A percentile compares a stretch with the other conserved stretches of the same genome.
phyloP scores from a whole-genome alignment of 495 filamentous ascomycete species.

The Platismatia glauca region DNA sequence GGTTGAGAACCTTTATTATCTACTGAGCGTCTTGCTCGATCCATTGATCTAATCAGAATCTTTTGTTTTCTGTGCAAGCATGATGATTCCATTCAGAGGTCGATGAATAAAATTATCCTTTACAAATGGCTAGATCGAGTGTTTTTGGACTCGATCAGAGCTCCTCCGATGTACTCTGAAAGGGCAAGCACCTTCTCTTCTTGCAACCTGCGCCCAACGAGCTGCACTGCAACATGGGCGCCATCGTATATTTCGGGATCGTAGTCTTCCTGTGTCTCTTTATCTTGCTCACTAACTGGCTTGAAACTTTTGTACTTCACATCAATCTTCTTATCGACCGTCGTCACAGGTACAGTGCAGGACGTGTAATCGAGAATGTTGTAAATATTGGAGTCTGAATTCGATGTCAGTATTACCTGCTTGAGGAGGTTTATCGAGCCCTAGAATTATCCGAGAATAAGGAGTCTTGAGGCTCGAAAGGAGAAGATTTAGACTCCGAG shows the following conservation, averaged over 20 bases:
- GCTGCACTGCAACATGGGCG: slow-evolving; percentile 45
- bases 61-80: neutral
- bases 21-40: neutral
- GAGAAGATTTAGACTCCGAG: neutral
- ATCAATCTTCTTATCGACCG: slow-evolving; percentile 46
- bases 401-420: neutral
- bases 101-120: neutral
- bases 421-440: too few relatives aligned
- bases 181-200: slow-evolving; percentile 46
- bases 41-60: neutral
- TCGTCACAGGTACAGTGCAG: slow-evolving; percentile 50
- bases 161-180: slow-evolving; percentile 27
- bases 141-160: neutral
- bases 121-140: neutral
- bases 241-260: slow-evolving; percentile 46
- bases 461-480: neutral
- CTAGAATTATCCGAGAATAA: neutral
- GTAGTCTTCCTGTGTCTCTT: slow-evolving; percentile 39
- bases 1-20: neutral
- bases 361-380: slow-evolving; percentile 52
- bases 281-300: slow-evolving; percentile 37
- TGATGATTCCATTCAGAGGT: neutral
- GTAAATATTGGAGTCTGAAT: slow-evolving; percentile 36
- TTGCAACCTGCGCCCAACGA: slow-evolving; percentile 42
- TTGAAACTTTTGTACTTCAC: slow-evolving; percentile 30